Conservation (phyloP, 1,284 basidiomycete species). For the Psilocybe mexicana region DNA sequence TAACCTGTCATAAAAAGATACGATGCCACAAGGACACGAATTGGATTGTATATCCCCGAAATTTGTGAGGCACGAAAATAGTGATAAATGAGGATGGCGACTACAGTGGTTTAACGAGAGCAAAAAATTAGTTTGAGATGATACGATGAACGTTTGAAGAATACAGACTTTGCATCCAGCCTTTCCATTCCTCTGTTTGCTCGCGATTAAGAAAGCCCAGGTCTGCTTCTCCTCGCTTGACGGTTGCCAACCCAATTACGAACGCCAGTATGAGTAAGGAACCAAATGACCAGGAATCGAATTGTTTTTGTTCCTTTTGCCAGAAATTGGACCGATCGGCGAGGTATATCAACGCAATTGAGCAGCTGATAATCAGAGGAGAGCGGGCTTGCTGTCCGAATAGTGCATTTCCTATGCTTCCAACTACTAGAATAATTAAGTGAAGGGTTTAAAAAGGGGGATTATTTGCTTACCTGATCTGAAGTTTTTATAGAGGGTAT, state of each 20-base stretch:
- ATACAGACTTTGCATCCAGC: constrained; percentile 89
- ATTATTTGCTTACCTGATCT: constrained; percentile 23
- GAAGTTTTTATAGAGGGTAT: constrained; percentile 37
- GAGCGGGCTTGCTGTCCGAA: constrained; percentile 33
- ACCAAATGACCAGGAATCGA: constrained; percentile 66
- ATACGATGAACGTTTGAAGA: neutral
- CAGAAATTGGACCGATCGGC: constrained; percentile 84
- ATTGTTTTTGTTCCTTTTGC: constrained; percentile 87
- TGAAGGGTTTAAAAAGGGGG: neutral
- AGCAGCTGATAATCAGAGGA: constrained; percentile 63
- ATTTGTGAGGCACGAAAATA: constrained; percentile 86
- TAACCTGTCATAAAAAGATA: constrained; percentile 86
- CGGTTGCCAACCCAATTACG: constrained; percentile 59
- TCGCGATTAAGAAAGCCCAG: constrained; percentile 86
- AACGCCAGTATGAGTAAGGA: constrained; percentile 58
- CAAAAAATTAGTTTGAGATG: neutral
- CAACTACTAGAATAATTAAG: constrained; percentile 5
- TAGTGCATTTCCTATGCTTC: constrained; percentile 10
- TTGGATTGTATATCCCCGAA: constrained; percentile 87
- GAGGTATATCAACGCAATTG: constrained; percentile 67
- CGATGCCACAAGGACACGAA: constrained; percentile 83
- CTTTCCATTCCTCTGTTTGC: constrained; percentile 94
- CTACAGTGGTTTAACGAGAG: constrained; percentile 36
- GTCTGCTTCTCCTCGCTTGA: constrained; percentile 76
- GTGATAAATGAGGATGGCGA: constrained; percentile 87